A percentile compares a stretch with the other conserved stretches of the same genome.
phyloP scores from a whole-genome alignment of 495 filamentous ascomycete genomes.

The Aspergillus cavernicola region DNA sequence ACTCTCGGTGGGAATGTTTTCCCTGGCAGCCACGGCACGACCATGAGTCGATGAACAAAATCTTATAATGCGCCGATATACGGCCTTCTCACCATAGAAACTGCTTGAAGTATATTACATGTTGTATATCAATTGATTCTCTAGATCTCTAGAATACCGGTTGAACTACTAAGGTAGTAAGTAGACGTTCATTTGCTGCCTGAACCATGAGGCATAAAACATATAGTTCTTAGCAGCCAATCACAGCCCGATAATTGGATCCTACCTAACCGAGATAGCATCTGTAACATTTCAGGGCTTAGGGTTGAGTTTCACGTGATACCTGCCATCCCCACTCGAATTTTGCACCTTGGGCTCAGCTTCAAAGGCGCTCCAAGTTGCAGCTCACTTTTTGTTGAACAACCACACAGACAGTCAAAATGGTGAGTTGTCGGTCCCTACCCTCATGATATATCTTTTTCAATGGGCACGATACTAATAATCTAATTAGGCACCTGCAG shows the following conservation, averaged over 20 bases:
- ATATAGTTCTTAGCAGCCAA: conserved; percentile 11
- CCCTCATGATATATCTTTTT: not conserved
- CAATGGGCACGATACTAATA: conserved; percentile 21
- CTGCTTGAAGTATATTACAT: too few species aligned
- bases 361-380: conserved; percentile 23
- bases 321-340: conserved; percentile 48
- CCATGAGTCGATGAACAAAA: conserved; percentile 18
- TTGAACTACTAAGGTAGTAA: too few species aligned
- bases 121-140: too few species aligned
- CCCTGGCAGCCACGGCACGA: conserved; percentile 17
- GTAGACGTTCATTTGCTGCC: not conserved
- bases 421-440: conserved; percentile 36
- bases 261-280: conserved; percentile 23
- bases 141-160: too few species aligned
- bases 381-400: conserved; percentile 38
- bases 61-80: too few species aligned
- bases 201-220: conserved; percentile 3
- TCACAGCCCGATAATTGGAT: not conserved
- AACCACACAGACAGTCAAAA: conserved; percentile 50
- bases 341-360: conserved; percentile 42
- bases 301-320: conserved; percentile 32
- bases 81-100: too few species aligned
- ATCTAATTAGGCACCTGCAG: conserved; percentile 66
- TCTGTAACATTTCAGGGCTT: conserved; percentile 36
- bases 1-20: conserved; percentile 26